Evolutionary conservation across 2,329 filamentous ascomycete species (phyloP), one percentile per base, ranked within the genome.

Genomic region (Knufia fluminis): DNA sequence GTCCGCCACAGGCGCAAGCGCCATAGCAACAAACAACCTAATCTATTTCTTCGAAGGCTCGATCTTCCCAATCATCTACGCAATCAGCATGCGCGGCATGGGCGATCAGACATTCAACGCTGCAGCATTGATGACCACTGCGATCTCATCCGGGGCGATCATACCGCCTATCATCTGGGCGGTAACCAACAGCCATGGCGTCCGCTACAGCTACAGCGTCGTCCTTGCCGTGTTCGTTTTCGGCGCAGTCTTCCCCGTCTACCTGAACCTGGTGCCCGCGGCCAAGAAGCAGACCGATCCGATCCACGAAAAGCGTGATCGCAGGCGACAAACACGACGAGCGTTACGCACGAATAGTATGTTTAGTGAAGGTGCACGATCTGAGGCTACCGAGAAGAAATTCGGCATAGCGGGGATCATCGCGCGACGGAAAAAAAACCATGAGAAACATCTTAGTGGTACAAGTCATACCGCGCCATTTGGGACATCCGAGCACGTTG

Each of bases 31-130:
- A 60, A 63, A 72, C 12, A 65, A 78, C 47, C 64, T 81, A 54
- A 58, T 77, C 41, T 79, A 75, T 59, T 74, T 80, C 54, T 79
- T 80, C 55, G 76, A 82, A 63, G 78, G 77, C 8, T 78, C 79
- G 3, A 66, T 76, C 2, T 82, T 81, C 63, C 70, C 74, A 35
- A 72, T 78, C 43, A 75, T 80, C 48, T 82, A 76, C 55, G 76
- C 75, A 10, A 75, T 78, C 53, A 67, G 70, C 2, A 67, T 83
- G 8, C 76, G 78, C 19, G 79, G 79, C 7, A 69, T 79, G 55
- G 78, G 77, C 4, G 67, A 63, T 12, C 72, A 78, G 58, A 81
- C 78, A 14, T 81, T 80, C 57, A 70, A 74, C 26, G 79, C 74
- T 4, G 69, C 73, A 4, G 71, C 73, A 0, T 56, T 78, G 2